Conservation (phyloP, 2,329 filamentous ascomycete genomes). For the Elsinoe ampelina region DNA sequence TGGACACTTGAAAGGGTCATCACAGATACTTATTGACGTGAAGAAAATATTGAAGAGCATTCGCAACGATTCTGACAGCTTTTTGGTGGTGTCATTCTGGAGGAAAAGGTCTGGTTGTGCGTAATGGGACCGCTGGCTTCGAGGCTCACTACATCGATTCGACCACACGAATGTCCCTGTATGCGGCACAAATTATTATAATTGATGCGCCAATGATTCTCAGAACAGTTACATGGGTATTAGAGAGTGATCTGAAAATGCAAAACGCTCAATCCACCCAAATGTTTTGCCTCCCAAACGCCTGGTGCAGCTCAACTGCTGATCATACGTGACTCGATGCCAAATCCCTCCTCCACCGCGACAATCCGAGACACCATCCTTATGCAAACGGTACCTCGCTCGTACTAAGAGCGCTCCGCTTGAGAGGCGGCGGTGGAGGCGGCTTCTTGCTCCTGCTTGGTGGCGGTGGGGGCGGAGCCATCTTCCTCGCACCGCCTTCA, state of each 20-base stretch:
- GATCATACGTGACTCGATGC: neutral
- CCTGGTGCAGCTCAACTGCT: neutral
- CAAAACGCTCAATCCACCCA: neutral
- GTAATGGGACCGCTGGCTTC: no score
- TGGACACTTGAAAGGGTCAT: no score
- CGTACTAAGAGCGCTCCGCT: slow-evolving; percentile 44
- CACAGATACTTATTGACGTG: no score
- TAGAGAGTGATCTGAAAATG: neutral
- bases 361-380: neutral
- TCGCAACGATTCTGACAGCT: no score
- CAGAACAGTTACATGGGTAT: neutral
- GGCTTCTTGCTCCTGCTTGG: slow-evolving; percentile 56
- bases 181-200: no score
- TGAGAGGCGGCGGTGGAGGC: slow-evolving; percentile 55
- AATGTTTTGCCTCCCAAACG: neutral
- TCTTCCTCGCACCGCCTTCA: slow-evolving; percentile 33
- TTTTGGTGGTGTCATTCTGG: no score
- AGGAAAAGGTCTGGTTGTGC: no score
- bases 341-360: neutral
- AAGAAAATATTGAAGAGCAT: no score
- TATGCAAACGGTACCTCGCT: slow-evolving; percentile 24
- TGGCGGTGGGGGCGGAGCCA: slow-evolving; percentile 54
- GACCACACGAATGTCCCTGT: no score
- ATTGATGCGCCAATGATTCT: neutral
- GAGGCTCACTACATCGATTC: no score